Evolutionary conservation across 179 eudicot species (phyloP), one percentile per base, ranked within the genome.

Genomic region (Nepenthes alata): DNA sequence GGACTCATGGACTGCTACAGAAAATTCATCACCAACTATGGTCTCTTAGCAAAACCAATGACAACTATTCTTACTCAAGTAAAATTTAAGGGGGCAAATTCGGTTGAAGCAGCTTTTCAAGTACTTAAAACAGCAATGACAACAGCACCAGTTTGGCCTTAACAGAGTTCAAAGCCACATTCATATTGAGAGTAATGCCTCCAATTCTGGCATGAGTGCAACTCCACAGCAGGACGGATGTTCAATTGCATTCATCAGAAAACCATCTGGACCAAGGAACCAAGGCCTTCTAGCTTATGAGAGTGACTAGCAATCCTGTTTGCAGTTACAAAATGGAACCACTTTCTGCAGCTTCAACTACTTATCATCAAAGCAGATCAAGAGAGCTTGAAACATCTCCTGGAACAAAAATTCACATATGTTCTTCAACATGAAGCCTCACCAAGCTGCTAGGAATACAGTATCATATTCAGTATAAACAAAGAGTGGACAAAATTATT

Each of bases 1-100:
- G 64, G 64, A 11, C 47, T 58, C 11, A 5, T 15, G 56, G 25
- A 16, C 53, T 53, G n/a, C n/a, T 53, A 53, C 56, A 12, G 56
- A 15, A 12, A 15, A 6, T 53, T 53, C 25, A 15, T 53, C n/a
- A 11, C 11, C 6, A n/a, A n/a, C 6, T 53, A 5, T 53, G 56
- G 15, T 6, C 6, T 11, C 11, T 4, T 53, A 11, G n/a, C 13
- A 10, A 15, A 15, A 6, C 56, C 56, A 5, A 6, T 53, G 13
- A 53, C 56, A 6, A 53, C 5, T 4, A 4, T 6, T 53, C n/a
- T n/a, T 5, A 5, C n/a, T 53, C 6, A n/a, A 53, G 6, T 11
- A 4, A 12, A 6, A n/a, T 5, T 6, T 6, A 6, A 15, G 25
- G 6, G 25, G 25, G 6, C 6, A n/a, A 6, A 6, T 53, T 53